Evolutionary conservation across 2,329 filamentous ascomycete genomes (phyloP).

Genomic region (Pleomassaria siparia): DNA sequence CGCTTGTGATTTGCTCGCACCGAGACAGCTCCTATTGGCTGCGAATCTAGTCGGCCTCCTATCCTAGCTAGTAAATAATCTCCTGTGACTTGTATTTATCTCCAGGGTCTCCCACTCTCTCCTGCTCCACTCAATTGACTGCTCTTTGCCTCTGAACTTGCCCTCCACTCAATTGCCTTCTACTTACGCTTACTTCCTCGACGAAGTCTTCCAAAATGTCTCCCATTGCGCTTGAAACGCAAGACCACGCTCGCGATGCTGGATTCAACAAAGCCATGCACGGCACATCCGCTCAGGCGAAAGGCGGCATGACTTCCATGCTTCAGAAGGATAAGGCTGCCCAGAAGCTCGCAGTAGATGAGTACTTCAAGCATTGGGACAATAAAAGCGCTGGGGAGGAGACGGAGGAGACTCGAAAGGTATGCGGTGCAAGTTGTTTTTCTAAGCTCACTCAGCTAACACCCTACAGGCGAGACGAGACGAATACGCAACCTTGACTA

Average conservation of each 20-base stretch:
- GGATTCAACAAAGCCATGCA: slow-evolving; percentile 90
- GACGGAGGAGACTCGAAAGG: slow-evolving; percentile 79
- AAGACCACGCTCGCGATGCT: slow-evolving; percentile 84
- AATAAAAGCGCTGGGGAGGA: slow-evolving; percentile 77
- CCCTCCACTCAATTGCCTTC: slow-evolving; percentile 4
- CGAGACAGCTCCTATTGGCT: no score
- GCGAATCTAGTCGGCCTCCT: no score
- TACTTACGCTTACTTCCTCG: neutral
- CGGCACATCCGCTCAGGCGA: slow-evolving; percentile 67
- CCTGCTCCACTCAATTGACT: slow-evolving; percentile 4
- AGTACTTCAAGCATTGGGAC: slow-evolving; percentile 98
- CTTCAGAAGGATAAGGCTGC: slow-evolving; percentile 77
- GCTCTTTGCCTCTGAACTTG: neutral
- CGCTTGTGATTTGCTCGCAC: no score
- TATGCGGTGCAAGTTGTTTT: slow-evolving; percentile 45
- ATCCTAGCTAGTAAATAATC: neutral
- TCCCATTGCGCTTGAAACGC: slow-evolving; percentile 67
- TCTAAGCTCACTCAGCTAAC: slow-evolving; percentile 16
- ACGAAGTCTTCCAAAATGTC: slow-evolving; percentile 48
- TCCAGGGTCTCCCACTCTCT: slow-evolving; percentile 1
- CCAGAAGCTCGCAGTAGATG: slow-evolving; percentile 79
- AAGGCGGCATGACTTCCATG: slow-evolving; percentile 80
- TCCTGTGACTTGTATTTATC: slow-evolving; percentile 10
- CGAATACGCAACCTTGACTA: slow-evolving; percentile 90
- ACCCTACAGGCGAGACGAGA: slow-evolving; percentile 69